A percentile compares a stretch with the other conserved stretches of the same genome.
These are phyloP conservation scores for Ogataea saltuana DNA, from an alignment of 805 yeast species.

Conservation along the genomic window DNA sequence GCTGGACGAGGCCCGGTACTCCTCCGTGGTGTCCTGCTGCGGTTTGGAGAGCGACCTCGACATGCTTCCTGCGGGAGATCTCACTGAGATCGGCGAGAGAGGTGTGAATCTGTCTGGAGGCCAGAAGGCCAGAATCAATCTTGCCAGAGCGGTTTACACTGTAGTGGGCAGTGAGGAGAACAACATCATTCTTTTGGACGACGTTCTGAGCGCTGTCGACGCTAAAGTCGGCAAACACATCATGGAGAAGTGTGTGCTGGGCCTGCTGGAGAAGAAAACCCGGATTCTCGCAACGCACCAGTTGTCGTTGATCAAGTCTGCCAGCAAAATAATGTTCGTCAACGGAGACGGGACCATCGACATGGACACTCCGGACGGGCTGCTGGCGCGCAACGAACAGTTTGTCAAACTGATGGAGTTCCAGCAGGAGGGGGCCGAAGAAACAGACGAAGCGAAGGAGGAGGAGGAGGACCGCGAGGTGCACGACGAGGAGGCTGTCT, in stretches of 20 bases:
- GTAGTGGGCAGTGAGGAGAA: constrained; percentile 34
- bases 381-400: constrained; percentile 41
- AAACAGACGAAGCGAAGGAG: constrained; percentile 32
- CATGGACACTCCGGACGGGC: constrained; percentile 60
- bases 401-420: constrained; percentile 43
- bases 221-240: constrained; percentile 64
- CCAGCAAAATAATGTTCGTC: constrained; percentile 69
- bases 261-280: constrained; percentile 57
- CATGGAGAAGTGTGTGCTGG: constrained; percentile 60
- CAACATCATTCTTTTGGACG: constrained; percentile 63
- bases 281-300: constrained; percentile 85
- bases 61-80: constrained; percentile 71
- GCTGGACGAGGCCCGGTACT: constrained; percentile 50
- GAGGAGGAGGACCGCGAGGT: constrained; percentile 19
- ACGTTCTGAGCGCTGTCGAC: constrained; percentile 70
- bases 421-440: constrained; percentile 35
- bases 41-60: constrained; percentile 66
- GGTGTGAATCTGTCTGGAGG: constrained; percentile 88
- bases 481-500: constrained; percentile 17
- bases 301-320: constrained; percentile 64
- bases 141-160: constrained; percentile 71
- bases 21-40: constrained; percentile 59
- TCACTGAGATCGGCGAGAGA: constrained; percentile 80
- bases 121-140: constrained; percentile 74
- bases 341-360: constrained; percentile 63